Evolutionary conservation across 352 stramenopile species (phyloP).

Genomic region (Phytophthora vignae): DNA sequence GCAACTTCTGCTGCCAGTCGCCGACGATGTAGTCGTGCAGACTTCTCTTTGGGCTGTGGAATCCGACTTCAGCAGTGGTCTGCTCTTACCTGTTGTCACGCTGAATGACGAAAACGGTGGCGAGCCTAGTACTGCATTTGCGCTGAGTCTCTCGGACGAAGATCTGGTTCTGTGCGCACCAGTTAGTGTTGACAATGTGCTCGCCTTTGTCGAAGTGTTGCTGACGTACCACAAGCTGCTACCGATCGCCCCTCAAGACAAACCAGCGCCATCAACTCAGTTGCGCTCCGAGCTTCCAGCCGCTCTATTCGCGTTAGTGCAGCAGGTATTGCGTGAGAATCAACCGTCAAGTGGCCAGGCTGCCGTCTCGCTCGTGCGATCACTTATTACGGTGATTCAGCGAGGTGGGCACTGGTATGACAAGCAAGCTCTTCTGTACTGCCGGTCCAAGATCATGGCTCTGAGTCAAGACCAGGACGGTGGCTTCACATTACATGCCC

Average conservation of each 20-base stretch:
- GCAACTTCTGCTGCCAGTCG: conserved; percentile 33
- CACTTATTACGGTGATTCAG: conserved; percentile 72
- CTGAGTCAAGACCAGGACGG: conserved; percentile 85
- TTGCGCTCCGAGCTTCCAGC: conserved; percentile 68
- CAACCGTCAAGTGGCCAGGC: conserved; percentile 54
- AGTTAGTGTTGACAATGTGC: conserved; percentile 64
- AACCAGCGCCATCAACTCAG: conserved; percentile 15
- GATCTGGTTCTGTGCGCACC: conserved; percentile 78
- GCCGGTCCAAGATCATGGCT: conserved; percentile 87
- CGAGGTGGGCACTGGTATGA: conserved; percentile 73
- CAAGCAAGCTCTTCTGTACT: conserved; percentile 79
- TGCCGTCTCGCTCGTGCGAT: conserved; percentile 70
- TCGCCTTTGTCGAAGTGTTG: conserved; percentile 73
- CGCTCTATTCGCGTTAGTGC: conserved; percentile 76
- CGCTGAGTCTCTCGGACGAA: conserved; percentile 72
- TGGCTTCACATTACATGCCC: conserved; percentile 73
- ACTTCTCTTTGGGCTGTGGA: conserved; percentile 79
- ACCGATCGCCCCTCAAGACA: conserved; percentile 4
- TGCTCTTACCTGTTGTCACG: conserved; percentile 75
- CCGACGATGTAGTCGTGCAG: conserved; percentile 64
- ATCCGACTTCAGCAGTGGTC: conserved; percentile 58
- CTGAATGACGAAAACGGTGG: conserved; percentile 49
- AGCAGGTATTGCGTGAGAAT: conserved; percentile 76
- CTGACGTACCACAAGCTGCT: conserved; percentile 52
- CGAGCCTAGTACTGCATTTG: conserved; percentile 52